These are phyloP conservation scores for Austroboletus novae-zelandiae DNA, from an alignment of 1,284 basidiomycete species.

Conservation along the genomic window DNA sequence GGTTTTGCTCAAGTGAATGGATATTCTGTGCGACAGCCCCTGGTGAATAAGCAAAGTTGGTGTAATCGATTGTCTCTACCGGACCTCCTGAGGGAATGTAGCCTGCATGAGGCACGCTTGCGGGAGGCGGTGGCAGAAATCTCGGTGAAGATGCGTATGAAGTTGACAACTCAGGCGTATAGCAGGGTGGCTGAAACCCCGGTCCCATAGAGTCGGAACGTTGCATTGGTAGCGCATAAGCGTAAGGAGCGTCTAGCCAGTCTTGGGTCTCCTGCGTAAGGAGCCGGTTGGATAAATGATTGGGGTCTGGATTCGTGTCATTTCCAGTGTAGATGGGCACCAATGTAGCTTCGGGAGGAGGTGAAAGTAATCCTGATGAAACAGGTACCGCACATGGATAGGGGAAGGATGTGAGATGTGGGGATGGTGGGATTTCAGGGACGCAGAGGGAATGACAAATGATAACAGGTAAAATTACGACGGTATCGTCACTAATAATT, in stretches of 20 bases:
- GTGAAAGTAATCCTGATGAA: conserved; percentile 20
- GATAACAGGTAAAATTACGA: conserved; percentile 59
- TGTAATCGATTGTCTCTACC: conserved; percentile 8
- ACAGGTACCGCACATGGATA: conserved; percentile 23
- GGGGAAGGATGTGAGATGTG: conserved; percentile 12
- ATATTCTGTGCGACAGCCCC: conserved; percentile 61
- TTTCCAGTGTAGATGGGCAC: conserved; percentile 10
- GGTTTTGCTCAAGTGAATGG: conserved; percentile 51
- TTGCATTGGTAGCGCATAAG: conserved; percentile 13
- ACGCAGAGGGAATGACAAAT: conserved; percentile 60
- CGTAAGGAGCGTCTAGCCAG: conserved; percentile 15
- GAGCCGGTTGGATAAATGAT: conserved; percentile 8
- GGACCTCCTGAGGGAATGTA: conserved; percentile 7
- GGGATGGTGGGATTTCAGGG: conserved; percentile 38
- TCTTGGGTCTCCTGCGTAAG: conserved; percentile 13
- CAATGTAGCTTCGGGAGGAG: conserved; percentile 9
- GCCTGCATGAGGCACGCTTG: conserved; percentile 6
- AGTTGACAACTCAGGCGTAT: conserved; percentile 10
- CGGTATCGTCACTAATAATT: conserved; percentile 60
- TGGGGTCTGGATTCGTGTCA: conserved; percentile 1
- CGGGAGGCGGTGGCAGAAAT: conserved; percentile 15
- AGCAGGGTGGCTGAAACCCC: conserved; percentile 13
- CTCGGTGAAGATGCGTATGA: conserved; percentile 17
- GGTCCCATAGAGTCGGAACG: conserved; percentile 19
- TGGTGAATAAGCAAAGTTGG: conserved; percentile 45